Conservation (phyloP, 2,329 filamentous ascomycete genomes). For the Talaromyces sp. region DNA sequence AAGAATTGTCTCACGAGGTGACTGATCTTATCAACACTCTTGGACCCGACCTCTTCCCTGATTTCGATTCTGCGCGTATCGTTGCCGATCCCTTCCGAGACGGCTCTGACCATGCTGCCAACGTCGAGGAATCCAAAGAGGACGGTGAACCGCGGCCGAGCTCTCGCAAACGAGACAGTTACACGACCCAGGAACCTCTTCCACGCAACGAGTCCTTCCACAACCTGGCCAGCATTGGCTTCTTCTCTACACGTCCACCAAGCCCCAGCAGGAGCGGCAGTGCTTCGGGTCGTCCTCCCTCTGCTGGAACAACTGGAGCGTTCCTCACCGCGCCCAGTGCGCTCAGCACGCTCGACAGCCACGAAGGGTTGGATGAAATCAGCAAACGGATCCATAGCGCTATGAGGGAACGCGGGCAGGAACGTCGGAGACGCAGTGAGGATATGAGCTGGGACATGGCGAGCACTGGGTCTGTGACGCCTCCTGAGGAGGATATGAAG, state of each 20-base stretch:
- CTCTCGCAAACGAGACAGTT: slow-evolving; percentile 19
- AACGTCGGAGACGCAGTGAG: slow-evolving; percentile 48
- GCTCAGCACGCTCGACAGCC: slow-evolving; percentile 58
- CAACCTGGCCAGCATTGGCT: slow-evolving; percentile 78
- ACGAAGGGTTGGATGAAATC: slow-evolving; percentile 74
- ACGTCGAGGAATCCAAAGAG: slow-evolving; percentile 14
- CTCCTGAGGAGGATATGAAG: slow-evolving; percentile 29
- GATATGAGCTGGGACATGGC: slow-evolving; percentile 38
- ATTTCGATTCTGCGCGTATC: slow-evolving; percentile 76
- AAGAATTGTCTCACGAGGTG: slow-evolving; percentile 71
- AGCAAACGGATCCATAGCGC: slow-evolving; percentile 77
- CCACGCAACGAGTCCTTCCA: slow-evolving; percentile 91
- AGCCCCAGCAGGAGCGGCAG: slow-evolving; percentile 71
- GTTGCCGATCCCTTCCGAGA: slow-evolving; percentile 50
- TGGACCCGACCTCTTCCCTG: slow-evolving; percentile 93
- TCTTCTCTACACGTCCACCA: slow-evolving; percentile 85
- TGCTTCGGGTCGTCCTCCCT: slow-evolving; percentile 65
- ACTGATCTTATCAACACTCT: slow-evolving; percentile 92
- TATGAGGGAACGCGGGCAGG: slow-evolving; percentile 72
- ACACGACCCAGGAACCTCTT: slow-evolving; percentile 44
- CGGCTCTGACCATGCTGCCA: slow-evolving; percentile 17
- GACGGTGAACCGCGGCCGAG: slow-evolving; percentile 14
- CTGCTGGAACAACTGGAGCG: slow-evolving; percentile 57
- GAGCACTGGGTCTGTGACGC: slow-evolving; percentile 33
- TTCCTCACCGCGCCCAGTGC: slow-evolving; percentile 66